Base-by-base conservation (phyloP, 192 early-diverging fungal genomes). In the Glomus cerebriforme region DNA sequence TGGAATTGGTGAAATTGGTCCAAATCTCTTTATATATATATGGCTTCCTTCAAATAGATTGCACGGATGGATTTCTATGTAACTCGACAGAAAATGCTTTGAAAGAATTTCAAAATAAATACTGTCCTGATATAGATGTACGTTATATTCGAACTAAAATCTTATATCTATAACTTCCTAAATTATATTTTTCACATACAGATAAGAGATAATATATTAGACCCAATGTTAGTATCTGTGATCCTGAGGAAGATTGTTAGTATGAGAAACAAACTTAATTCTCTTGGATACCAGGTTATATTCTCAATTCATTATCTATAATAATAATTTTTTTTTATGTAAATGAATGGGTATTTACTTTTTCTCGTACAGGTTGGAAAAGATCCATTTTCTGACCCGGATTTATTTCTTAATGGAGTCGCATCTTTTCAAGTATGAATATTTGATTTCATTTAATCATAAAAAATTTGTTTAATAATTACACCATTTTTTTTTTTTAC, bases 381-480 rank as follows among this genome's bases (percentile, higher is more conserved):
- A 71, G 86, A 87, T 76, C 86, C 86, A 35, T 87, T 87, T 74
- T 54, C 71, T 31, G 86, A 87, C 35, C 69, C 69, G 2, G 81
- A 83, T 29, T 19, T 13, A n/a, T 82, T 87, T 64, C 26, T 77
- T 12, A 39, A 3, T 12, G 82, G 79, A 27, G 80, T 87, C 45
- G 80, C 68, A 34, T 59, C 77, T 26, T 85, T 82, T 79, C 83
- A 86, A 78, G 83, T 82, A 79, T 26, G 15, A 37, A 62, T 15
- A 73, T 34, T 74, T 60, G 10, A 10, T 34, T n/a, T 17, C n/a
- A 59, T 27, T 43, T 32, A 27, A 59, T 12, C 31, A 12, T 7
- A 22, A 15, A 32, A 59, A 59, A 59, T 31, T 49, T 43, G 1
- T 12, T 2, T 43, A 43, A n/a, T n/a, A 22, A 7, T 54, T 54